These are phyloP conservation scores for Emericellopsis cladophorae DNA, from an alignment of 2,329 filamentous ascomycete species.

Conservation along the genomic window DNA sequence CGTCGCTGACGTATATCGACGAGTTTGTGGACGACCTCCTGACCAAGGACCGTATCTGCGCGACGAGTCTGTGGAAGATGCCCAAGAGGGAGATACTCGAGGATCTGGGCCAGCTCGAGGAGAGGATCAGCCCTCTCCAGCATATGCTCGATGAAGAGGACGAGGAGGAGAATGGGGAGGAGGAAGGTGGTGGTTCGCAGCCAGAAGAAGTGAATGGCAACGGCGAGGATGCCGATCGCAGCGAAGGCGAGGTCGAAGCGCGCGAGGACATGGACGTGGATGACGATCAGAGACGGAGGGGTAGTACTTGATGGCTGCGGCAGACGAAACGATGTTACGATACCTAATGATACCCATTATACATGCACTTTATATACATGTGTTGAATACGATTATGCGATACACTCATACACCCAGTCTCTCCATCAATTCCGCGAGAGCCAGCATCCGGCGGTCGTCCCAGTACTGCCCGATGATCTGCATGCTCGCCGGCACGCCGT, in stretches of 20 bases:
- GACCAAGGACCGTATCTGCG: constrained; percentile 80
- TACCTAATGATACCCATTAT: not conserved
- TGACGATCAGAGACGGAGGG: constrained; percentile 6
- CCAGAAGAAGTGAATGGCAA: constrained; percentile 16
- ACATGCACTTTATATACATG: not conserved
- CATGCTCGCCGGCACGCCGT: constrained; percentile 39
- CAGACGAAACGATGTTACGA: not conserved
- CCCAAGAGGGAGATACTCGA: constrained; percentile 71
- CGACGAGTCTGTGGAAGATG: constrained; percentile 86
- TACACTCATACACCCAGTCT: constrained; percentile 9
- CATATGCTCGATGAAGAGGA: constrained; percentile 50
- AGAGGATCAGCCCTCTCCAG: constrained; percentile 70
- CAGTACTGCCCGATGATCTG: constrained; percentile 76
- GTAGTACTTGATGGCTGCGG: not conserved
- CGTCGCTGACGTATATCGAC: constrained; percentile 69
- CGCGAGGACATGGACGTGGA: constrained; percentile 29
- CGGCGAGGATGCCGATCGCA: constrained; percentile 7
- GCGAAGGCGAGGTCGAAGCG: constrained; percentile 4
- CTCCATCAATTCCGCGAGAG: constrained; percentile 36
- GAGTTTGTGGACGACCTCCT: constrained; percentile 89
- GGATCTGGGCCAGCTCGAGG: constrained; percentile 78
- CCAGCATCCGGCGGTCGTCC: constrained; percentile 54
- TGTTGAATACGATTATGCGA: constrained; percentile 4
- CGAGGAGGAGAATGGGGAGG: constrained; percentile 42
- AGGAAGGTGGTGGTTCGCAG: too few relatives aligned